Conservation (phyloP, 768 basidiomycete genomes). For the Phlegmacium glaucopus region DNA sequence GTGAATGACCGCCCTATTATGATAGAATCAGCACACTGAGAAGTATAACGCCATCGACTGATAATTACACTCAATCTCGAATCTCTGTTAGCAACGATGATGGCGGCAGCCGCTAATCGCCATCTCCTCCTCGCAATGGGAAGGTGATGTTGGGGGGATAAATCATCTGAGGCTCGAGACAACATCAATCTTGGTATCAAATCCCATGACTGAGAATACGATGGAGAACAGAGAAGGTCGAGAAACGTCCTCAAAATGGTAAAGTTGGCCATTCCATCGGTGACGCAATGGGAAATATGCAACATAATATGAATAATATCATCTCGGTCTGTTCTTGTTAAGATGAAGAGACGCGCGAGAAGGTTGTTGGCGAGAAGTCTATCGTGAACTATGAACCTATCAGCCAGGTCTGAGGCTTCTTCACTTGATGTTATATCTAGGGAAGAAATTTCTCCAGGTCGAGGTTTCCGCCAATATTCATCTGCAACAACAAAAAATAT, state of each 20-base stretch:
- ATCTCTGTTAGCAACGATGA: constrained; percentile 31
- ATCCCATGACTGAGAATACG: constrained; percentile 14
- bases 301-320: constrained; percentile 40
- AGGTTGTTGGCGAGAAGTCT: constrained; percentile 39
- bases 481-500: constrained; percentile 42
- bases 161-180: constrained; percentile 33
- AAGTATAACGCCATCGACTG: neutral
- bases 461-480: constrained; percentile 25
- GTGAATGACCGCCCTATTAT: constrained; percentile 52
- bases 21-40: neutral
- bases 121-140: constrained; percentile 39
- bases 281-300: constrained; percentile 44
- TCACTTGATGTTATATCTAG: constrained; percentile 26
- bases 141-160: constrained; percentile 30
- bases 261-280: constrained; percentile 43
- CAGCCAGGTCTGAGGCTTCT: constrained; percentile 29
- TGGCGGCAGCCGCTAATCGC: constrained; percentile 38
- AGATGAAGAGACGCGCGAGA: constrained; percentile 39
- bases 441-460: constrained; percentile 38
- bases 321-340: constrained; percentile 33
- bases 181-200: constrained; percentile 39
- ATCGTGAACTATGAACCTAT: constrained; percentile 28
- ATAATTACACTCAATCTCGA: constrained; percentile 31
- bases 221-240: constrained; percentile 30
- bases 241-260: constrained; percentile 44